phyloP scores from a whole-genome alignment of 2,329 filamentous ascomycete species.

The Claviceps monticola region DNA sequence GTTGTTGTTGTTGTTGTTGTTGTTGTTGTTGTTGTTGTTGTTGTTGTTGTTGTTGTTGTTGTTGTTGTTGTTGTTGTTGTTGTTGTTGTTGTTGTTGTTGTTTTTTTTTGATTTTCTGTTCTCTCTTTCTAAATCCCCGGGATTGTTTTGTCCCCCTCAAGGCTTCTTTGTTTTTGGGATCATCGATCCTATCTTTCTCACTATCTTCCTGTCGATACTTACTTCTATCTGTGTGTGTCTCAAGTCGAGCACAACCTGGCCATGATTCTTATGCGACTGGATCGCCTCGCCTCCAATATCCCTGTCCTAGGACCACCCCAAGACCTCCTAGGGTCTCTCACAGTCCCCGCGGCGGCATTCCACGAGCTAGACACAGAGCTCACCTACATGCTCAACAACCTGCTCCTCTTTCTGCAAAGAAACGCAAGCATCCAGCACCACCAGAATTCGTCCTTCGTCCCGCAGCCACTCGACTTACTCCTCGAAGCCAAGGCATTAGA shows the following conservation, averaged over 20 bases:
- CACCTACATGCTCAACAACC: background rate
- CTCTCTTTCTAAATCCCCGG: background rate
- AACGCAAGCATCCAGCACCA: conserved; percentile 6
- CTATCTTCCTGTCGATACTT: no score
- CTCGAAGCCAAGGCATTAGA: conserved; percentile 4
- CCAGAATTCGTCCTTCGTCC: conserved; percentile 1
- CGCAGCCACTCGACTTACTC: background rate
- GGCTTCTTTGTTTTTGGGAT: background rate
- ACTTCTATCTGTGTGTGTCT: no score
- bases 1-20: no score
- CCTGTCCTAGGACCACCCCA: background rate
- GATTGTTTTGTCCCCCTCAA: background rate
- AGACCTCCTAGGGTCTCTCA: background rate
- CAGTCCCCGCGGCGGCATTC: background rate
- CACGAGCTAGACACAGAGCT: background rate
- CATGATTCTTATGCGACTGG: background rate
- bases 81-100: no score
- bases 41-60: no score
- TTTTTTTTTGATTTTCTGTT: background rate
- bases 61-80: no score
- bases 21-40: no score
- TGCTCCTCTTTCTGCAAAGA: conserved; percentile 5
- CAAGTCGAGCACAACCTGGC: background rate
- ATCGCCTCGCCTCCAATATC: background rate
- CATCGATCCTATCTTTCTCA: no score